phyloP scores from a whole-genome alignment of 192 early-diverging fungal species.

The Entrophospora sp. region DNA sequence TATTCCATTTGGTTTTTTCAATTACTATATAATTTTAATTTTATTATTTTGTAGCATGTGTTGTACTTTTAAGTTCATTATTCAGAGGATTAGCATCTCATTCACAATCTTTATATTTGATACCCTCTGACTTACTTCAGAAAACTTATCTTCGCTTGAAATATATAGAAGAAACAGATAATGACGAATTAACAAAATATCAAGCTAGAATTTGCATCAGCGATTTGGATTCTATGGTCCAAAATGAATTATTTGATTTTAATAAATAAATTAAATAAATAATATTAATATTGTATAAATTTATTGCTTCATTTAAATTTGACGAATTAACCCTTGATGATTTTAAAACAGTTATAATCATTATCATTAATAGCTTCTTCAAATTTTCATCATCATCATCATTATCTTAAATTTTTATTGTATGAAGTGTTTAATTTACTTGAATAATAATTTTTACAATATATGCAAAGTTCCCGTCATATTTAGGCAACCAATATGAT shows the following conservation, averaged over 20 bases:
- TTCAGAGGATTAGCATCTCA: conserved; percentile 58
- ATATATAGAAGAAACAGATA: conserved; percentile 55
- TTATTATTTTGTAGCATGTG: conserved; percentile 45
- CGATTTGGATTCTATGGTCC: conserved; percentile 56
- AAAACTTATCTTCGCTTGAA: conserved; percentile 47
- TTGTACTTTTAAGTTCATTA: conserved; percentile 57
- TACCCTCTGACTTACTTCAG: conserved; percentile 51
- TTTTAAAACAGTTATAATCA: too few relatives aligned
- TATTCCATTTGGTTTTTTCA: not conserved
- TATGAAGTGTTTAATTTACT: too few relatives aligned
- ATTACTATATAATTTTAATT: not conserved
- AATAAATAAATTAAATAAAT: not conserved
- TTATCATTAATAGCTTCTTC: too few relatives aligned
- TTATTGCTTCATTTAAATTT: too few relatives aligned
- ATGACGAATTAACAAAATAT: conserved; percentile 60
- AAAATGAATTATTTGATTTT: not conserved
- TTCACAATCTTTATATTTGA: conserved; percentile 34
- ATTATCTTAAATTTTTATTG: too few relatives aligned
- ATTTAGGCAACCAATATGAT: too few relatives aligned
- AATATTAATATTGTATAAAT: too few relatives aligned
- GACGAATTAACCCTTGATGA: too few relatives aligned
- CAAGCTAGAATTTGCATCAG: conserved; percentile 64
- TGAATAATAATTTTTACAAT: too few relatives aligned
- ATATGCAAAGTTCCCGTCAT: too few relatives aligned
- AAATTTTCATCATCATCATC: too few relatives aligned